Percentiles rank a stretch among this genome's conserved stretches.
phyloP scores from a whole-genome alignment of 768 basidiomycete genomes.

The Auricularia cornea region DNA sequence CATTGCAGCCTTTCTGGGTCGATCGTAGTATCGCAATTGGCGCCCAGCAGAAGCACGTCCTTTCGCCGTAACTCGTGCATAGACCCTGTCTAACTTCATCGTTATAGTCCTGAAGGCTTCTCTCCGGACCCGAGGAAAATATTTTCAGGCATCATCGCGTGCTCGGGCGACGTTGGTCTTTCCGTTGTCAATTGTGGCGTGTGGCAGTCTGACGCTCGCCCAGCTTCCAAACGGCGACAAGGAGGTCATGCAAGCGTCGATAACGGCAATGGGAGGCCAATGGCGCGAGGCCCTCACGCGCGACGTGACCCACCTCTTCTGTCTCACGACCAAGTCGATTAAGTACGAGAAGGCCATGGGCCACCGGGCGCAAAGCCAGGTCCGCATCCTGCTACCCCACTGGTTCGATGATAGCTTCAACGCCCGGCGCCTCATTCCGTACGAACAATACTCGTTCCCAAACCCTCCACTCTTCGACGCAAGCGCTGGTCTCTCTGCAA shows the following conservation, averaged over 20 bases:
- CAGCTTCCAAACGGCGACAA: conserved; percentile 57
- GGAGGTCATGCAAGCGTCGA: conserved; percentile 64
- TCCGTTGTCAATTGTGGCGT: not conserved
- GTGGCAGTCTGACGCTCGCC: conserved; percentile 1
- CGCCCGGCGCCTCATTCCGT: conserved; percentile 15
- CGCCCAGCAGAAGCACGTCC: conserved; percentile 46
- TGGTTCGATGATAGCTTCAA: conserved; percentile 74
- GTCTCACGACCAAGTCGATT: conserved; percentile 38
- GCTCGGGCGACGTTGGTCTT: conserved; percentile 53
- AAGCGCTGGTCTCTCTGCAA: not conserved
- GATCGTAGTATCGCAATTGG: conserved; percentile 54
- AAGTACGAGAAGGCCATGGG: conserved; percentile 47
- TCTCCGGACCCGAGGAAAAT: conserved; percentile 70
- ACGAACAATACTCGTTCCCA: conserved; percentile 14
- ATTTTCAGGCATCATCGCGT: conserved; percentile 77
- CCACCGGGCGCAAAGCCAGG: conserved; percentile 45
- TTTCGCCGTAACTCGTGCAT: not conserved
- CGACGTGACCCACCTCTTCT: conserved; percentile 85
- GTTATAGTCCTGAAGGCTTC: conserved; percentile 45
- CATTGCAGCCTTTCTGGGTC: conserved; percentile 53
- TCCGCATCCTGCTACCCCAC: conserved; percentile 75
- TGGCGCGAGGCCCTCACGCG: conserved; percentile 68
- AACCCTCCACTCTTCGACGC: conserved; percentile 9
- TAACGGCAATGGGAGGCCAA: conserved; percentile 72
- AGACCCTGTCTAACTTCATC: conserved; percentile 1